Evolutionary conservation across 805 yeast species (phyloP).

Genomic region (Starmera dryadoides): DNA sequence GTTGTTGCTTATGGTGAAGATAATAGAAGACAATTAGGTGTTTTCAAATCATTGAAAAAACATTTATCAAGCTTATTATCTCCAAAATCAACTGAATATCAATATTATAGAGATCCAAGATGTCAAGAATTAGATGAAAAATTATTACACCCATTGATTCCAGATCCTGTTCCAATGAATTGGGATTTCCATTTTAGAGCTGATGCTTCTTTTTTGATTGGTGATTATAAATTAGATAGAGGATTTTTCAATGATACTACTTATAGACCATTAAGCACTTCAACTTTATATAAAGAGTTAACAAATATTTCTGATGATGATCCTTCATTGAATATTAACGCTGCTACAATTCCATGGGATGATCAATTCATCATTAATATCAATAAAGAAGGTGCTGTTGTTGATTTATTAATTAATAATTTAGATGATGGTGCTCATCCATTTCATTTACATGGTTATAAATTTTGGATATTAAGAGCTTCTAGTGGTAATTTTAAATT

Average conservation of each 20-base stretch:
- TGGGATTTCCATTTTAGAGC: conserved; percentile 7
- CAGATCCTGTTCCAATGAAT: conserved; percentile 13
- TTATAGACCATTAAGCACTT: conserved; percentile 12
- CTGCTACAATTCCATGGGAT: conserved; percentile 6
- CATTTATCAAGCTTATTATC: conserved; percentile 1
- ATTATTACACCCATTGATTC: conserved; percentile 13
- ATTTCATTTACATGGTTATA: conserved; percentile 51
- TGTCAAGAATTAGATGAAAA: conserved; percentile 22
- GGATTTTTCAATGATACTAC: conserved; percentile 21
- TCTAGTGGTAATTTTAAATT: conserved; percentile 21
- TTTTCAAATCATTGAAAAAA: conserved; percentile 7
- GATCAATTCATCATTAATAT: conserved; percentile 16
- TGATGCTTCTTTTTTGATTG: conserved; percentile 20
- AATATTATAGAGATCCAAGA: conserved; percentile 9
- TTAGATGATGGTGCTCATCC: conserved; percentile 63
- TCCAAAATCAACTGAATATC: conserved; percentile 9
- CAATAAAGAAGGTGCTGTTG: conserved; percentile 24
- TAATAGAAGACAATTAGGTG: neutral
- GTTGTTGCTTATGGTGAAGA: conserved; percentile 23
- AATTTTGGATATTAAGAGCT: conserved; percentile 20
- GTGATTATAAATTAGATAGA: conserved; percentile 16
- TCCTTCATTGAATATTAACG: neutral
- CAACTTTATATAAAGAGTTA: conserved; percentile 12
- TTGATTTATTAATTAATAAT: conserved; percentile 62
- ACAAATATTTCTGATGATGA: conserved; percentile 9